A percentile compares a stretch with the other conserved stretches of the same genome.
These are phyloP conservation scores for Coemansia sp. DNA, from an alignment of 192 early-diverging fungal species.

Conservation along the genomic window DNA sequence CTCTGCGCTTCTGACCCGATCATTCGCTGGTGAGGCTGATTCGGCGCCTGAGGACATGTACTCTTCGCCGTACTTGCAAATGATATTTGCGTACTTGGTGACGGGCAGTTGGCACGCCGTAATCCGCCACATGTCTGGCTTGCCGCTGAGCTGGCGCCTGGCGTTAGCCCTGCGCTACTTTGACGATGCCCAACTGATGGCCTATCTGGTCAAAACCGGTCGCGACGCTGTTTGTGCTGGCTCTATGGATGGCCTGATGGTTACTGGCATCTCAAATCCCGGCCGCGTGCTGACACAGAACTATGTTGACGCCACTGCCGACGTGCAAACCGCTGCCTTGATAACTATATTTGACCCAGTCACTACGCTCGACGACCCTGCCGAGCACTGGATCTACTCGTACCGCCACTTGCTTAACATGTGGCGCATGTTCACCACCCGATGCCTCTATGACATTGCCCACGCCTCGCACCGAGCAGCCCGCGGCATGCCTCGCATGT, in stretches of 20 bases:
- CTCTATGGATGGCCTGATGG: constrained; percentile 74
- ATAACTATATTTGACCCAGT: constrained; percentile 58
- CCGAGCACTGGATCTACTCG: constrained; percentile 55
- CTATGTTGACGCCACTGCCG: constrained; percentile 82
- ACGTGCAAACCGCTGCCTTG: constrained; percentile 86
- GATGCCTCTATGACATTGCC: constrained; percentile 89
- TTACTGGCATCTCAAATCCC: constrained; percentile 73
- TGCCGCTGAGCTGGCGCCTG: constrained; percentile 76
- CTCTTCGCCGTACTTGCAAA: constrained; percentile 68
- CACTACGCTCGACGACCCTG: constrained; percentile 18
- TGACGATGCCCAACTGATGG: constrained; percentile 70
- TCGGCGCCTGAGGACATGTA: constrained; percentile 39
- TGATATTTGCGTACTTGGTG: constrained; percentile 86
- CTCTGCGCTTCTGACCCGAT: constrained; percentile 61
- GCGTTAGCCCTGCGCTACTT: constrained; percentile 84
- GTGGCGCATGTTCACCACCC: constrained; percentile 81
- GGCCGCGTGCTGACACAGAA: constrained; percentile 73
- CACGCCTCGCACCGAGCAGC: constrained; percentile 58
- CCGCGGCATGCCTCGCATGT: constrained; percentile 54
- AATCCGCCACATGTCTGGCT: constrained; percentile 61
- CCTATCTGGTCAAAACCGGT: constrained; percentile 57
- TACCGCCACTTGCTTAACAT: constrained; percentile 85
- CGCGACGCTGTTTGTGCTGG: constrained; percentile 61
- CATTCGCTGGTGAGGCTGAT: not conserved
- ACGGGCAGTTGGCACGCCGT: constrained; percentile 80